A percentile compares a stretch with the other conserved stretches of the same genome.
These are phyloP conservation scores for Hibiscus tridactylites DNA, from an alignment of 345 rosid species.

Conservation along the genomic window DNA sequence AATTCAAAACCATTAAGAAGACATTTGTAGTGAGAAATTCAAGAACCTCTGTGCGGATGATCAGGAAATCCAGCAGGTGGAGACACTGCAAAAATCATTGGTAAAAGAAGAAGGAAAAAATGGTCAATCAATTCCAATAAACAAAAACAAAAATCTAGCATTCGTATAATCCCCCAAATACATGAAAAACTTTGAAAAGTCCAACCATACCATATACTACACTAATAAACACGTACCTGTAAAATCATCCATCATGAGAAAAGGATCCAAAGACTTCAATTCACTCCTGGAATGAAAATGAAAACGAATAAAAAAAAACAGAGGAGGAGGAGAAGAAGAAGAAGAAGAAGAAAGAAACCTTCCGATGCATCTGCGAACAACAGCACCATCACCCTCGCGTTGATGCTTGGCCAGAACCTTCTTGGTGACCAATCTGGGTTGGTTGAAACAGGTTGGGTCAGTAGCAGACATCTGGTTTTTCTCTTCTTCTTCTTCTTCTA, in stretches of 20 bases:
- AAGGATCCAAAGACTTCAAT: conserved; percentile 75
- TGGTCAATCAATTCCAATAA: neutral
- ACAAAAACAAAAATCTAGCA: neutral
- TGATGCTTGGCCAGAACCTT: conserved; percentile 71
- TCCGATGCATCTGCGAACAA: conserved; percentile 92
- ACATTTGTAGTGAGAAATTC: neutral
- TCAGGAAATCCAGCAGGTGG: conserved; percentile 99
- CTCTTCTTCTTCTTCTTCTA: neutral
- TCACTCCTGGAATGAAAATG: conserved; percentile 48
- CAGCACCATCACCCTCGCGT: conserved; percentile 88
- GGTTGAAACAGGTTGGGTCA: conserved; percentile 20
- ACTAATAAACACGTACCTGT: conserved; percentile 40
- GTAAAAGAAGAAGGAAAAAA: neutral
- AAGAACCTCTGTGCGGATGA: conserved; percentile 94
- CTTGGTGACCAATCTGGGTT: conserved; percentile 61
- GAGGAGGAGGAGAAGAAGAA: neutral
- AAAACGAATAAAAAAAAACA: neutral
- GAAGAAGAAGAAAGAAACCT: conserved; percentile 29
- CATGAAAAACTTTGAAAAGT: too few species aligned
- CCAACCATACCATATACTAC: neutral
- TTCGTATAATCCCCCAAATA: neutral
- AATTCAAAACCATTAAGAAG: conserved; percentile 24
- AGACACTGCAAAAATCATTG: conserved; percentile 42
- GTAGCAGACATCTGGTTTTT: neutral
- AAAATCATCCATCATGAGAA: conserved; percentile 87